Evolutionary conservation across 768 basidiomycete species (phyloP), one percentile per base, ranked within the genome.

Genomic region (Leucosporidium creatinivorum): DNA sequence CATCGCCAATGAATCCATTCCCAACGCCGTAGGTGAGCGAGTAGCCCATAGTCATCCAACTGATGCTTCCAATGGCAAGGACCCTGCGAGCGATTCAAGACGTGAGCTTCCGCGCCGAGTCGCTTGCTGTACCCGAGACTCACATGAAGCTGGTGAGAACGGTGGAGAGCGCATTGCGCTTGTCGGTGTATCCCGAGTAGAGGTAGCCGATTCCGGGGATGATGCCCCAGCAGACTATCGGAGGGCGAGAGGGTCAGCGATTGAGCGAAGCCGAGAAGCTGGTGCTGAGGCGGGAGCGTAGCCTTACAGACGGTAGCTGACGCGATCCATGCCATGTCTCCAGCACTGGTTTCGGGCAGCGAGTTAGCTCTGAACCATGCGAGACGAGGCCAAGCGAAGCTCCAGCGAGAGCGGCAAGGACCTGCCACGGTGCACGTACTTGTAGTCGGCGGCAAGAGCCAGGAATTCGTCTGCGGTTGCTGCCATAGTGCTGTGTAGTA

Each of bases 141-240:
- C 39, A 44, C 39, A 51, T 51, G 23, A 51, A 51, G 25, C 23
- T 23, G 21, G 50, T 51, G 23, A 23, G 61, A 1, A 66, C 59
- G 19, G 65, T 39, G 4, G 58, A 26, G 18, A 66, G 50, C 1
- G 36, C 59, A 26, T 66, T 66, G 17, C 49, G 23, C 30, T 58
- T 39, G n/a, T 60, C 61, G 47, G 65, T 66, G 36, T 66, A 66
- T 19, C 65, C 65, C 26, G 56, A 58, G 58, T 66, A 61, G 23
- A 61, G 58, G 12, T 61, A 48, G 26, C 57, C 64, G 31, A 64
- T 26, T n/a, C 56, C 64, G 3, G 56, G 57, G 21, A 65, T 65
- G 31, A 65, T 65, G 7, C 58, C 56, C 64, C 57, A 64, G 63
- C 63, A 64, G 54, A 64, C 61, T 62, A 23, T 10, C 2, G 12